These are phyloP conservation scores for Candida khao-thaluensis DNA, from an alignment of 805 yeast genomes.

Conservation along the genomic window DNA sequence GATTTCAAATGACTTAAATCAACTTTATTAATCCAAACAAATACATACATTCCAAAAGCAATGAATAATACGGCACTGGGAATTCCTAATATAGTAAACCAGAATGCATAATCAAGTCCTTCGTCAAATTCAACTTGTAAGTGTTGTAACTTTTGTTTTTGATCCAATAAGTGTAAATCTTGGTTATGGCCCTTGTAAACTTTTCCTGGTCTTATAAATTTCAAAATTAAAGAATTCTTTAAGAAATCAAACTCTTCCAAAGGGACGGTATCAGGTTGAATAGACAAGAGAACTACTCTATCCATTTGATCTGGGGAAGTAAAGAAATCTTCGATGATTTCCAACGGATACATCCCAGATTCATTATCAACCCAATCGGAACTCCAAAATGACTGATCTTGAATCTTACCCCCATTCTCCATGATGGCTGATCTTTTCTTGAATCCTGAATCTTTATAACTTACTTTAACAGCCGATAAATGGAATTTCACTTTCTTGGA, in stretches of 20 bases:
- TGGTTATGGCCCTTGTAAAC: constrained; percentile 48
- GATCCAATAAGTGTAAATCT: constrained; percentile 42
- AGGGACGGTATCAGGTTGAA: constrained; percentile 67
- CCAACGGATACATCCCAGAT: constrained; percentile 65
- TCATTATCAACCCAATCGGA: constrained; percentile 68
- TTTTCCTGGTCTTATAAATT: constrained; percentile 50
- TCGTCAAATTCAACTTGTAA: constrained; percentile 37
- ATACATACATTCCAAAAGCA: constrained; percentile 62
- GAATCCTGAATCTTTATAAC: constrained; percentile 54
- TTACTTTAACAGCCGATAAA: constrained; percentile 62
- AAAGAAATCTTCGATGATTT: constrained; percentile 64
- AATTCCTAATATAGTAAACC: constrained; percentile 63
- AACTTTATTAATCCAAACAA: constrained; percentile 53
- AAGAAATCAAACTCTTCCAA: constrained; percentile 66
- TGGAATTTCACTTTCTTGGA: constrained; percentile 66
- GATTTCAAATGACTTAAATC: constrained; percentile 42
- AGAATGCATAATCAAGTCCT: constrained; percentile 53
- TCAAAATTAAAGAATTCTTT: constrained; percentile 42
- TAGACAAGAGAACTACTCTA: constrained; percentile 59
- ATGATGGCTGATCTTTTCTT: constrained; percentile 39
- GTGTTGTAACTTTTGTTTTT: constrained; percentile 19
- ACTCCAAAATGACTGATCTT: constrained; percentile 51
- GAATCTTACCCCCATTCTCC: constrained; percentile 37
- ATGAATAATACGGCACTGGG: constrained; percentile 65
- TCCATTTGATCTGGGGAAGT: constrained; percentile 40